phyloP scores from a whole-genome alignment of 108 stramenopile genomes.

The Mediolabrus comicus region DNA sequence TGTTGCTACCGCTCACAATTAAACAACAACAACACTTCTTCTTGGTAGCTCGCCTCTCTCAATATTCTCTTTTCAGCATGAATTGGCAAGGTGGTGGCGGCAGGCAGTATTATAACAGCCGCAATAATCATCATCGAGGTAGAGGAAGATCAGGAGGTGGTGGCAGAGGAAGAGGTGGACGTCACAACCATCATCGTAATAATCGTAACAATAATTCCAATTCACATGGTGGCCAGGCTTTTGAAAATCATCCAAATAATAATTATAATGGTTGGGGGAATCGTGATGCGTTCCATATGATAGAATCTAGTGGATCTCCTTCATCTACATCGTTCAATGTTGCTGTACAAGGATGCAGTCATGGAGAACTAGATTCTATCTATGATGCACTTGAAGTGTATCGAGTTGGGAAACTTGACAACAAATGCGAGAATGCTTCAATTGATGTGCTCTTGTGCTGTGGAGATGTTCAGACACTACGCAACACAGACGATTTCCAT shows the following conservation, averaged over 20 bases:
- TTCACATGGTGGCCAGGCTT: not conserved
- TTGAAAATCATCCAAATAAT: not conserved
- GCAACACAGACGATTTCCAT: constrained; percentile 84
- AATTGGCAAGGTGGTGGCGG: not conserved
- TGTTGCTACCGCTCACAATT: not conserved
- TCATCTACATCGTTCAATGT: constrained; percentile 58
- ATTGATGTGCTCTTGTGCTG: constrained; percentile 95
- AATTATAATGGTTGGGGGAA: not conserved
- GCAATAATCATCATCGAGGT: not conserved
- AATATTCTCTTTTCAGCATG: not conserved
- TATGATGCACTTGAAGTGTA: constrained; percentile 77
- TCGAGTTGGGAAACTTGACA: constrained; percentile 5
- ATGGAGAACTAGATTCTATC: constrained; percentile 95
- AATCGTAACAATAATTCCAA: not conserved
- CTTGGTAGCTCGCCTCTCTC: not conserved
- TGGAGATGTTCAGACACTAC: constrained; percentile 97
- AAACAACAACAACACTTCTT: not conserved
- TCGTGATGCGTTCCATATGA: constrained; percentile 19
- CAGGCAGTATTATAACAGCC: no score
- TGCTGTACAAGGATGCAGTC: constrained; percentile 98
- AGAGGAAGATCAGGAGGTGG: not conserved
- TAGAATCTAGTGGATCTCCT: constrained; percentile 26
- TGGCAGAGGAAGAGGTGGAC: not conserved
- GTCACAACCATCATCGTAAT: no score
- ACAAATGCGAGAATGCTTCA: not conserved